Evolutionary conservation across 2,329 filamentous ascomycete species (phyloP).

Genomic region (Phialocephala sp.): DNA sequence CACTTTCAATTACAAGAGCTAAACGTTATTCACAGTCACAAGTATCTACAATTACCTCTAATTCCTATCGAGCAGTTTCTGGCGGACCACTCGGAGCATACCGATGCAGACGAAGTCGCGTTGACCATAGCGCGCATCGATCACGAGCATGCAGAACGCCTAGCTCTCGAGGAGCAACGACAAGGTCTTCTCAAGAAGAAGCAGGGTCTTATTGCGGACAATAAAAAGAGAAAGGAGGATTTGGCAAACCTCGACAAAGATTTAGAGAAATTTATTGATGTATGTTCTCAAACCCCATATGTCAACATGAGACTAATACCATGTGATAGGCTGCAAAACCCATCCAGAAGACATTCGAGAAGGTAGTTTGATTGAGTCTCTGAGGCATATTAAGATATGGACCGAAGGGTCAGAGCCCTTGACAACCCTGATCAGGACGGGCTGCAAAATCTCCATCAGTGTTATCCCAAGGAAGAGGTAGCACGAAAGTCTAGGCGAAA

Average conservation of each 20-base stretch:
- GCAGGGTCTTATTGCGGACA: conserved; percentile 72
- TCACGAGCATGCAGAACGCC: conserved; percentile 84
- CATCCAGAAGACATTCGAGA: conserved; percentile 85
- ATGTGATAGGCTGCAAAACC: conserved; percentile 76
- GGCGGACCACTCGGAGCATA: conserved; percentile 73
- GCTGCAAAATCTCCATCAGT: too few relatives aligned
- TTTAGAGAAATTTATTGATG: conserved; percentile 92
- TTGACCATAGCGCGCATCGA: conserved; percentile 91
- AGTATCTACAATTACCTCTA: conserved; percentile 84
- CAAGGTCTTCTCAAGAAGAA: conserved; percentile 78
- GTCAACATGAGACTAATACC: conserved; percentile 13
- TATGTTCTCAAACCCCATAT: conserved; percentile 49
- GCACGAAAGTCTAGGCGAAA: too few relatives aligned
- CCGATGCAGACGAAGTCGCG: conserved; percentile 74
- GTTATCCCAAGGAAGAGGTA: too few relatives aligned
- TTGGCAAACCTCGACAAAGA: conserved; percentile 89
- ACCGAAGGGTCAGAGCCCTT: not conserved
- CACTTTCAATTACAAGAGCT: conserved; percentile 9
- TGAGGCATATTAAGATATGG: not conserved
- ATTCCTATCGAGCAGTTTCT: conserved; percentile 86
- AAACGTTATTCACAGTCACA: conserved; percentile 64
- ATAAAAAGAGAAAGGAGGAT: conserved; percentile 93
- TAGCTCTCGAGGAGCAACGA: conserved; percentile 83
- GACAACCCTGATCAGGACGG: too few relatives aligned
- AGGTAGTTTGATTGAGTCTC: conserved; percentile 51